Base-by-base conservation (phyloP, 2,329 filamentous ascomycete species). In the Apiospora malaysiana region DNA sequence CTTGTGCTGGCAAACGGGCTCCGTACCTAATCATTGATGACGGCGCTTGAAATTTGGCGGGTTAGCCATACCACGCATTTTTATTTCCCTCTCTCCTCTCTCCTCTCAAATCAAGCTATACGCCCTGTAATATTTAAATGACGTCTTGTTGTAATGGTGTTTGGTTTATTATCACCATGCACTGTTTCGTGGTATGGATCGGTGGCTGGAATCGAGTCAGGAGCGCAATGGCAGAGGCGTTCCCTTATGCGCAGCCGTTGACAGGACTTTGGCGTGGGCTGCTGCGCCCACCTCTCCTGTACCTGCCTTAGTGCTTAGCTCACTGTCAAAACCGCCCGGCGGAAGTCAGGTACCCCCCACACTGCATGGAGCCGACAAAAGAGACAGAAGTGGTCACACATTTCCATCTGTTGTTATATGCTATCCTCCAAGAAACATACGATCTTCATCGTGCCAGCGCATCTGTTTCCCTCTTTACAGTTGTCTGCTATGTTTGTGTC, bases 351-450 rank as follows among this genome's bases (percentile, higher is more conserved):
- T 59, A 37, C 56, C 56, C 51, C 56, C 56, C 56, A 63, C 32
- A 63, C 56, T 63, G 56, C 56, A 63, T 63, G 32, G 32, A 63
- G 56, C 56, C 32, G 56, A 63, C 9, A 21, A 63, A 40, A 63
- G 18, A n/a, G 21, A 37, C 27, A 63, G 56, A 40, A 63, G 27
- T 37, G 56, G 32, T 40, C 56, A 63, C 25, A 56, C 51, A 59
- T 59, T 59, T 21, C 9, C 51, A 18, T 37, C 2, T 37, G n/a
- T 10, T 37, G n/a, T 10, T 40, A 14, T 59, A n/a, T 40, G 4
- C 56, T 63, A 23, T 14, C 27, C 32, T 63, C 7, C 9, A 32
- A 59, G 42, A 59, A 59, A 59, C 51, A 32, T 59, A 59, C 27
- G 51, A 59, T 27, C 9, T 16, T 37, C 27, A 59, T 21, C 51